phyloP scores from a whole-genome alignment of 805 yeast genomes.

The Barnettozyma wickerhamii region DNA sequence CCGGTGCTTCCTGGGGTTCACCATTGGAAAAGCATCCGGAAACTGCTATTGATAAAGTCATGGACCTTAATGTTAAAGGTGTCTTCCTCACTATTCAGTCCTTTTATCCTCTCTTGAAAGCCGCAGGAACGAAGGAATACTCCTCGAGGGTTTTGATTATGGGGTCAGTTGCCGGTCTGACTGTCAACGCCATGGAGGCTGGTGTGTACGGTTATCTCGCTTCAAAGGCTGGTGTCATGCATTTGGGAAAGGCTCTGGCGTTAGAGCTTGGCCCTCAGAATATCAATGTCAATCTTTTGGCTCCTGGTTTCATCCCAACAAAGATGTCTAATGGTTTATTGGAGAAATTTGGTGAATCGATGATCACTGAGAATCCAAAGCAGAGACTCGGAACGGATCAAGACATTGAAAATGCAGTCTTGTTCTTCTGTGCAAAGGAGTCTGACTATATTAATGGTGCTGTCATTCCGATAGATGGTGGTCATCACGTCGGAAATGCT shows the following conservation, averaged over 20 bases:
- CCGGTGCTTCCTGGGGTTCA: constrained; percentile 80
- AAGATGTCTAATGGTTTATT: constrained; percentile 69
- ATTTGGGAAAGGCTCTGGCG: constrained; percentile 60
- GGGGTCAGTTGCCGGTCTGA: constrained; percentile 60
- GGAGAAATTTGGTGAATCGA: constrained; percentile 39
- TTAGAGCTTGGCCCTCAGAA: constrained; percentile 61
- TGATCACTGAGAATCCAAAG: constrained; percentile 52
- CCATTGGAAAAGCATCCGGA: constrained; percentile 57
- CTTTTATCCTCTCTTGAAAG: constrained; percentile 52
- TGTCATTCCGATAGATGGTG: constrained; percentile 70
- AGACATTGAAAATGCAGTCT: constrained; percentile 51
- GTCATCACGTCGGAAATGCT: constrained; percentile 42
- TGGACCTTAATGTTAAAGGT: constrained; percentile 60
- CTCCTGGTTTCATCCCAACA: constrained; percentile 76
- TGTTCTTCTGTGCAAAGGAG: constrained; percentile 54
- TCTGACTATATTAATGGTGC: constrained; percentile 62
- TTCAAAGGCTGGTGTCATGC: constrained; percentile 72
- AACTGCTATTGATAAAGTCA: constrained; percentile 55
- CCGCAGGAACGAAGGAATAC: constrained; percentile 47
- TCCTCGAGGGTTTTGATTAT: constrained; percentile 63
- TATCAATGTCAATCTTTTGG: constrained; percentile 64
- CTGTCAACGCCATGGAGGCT: constrained; percentile 28
- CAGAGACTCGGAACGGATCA: constrained; percentile 56
- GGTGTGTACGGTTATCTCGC: constrained; percentile 66
- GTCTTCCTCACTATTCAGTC: constrained; percentile 64